Evolutionary conservation across 2,329 filamentous ascomycete genomes (phyloP).

Genomic region (Alternaria arbusti): DNA sequence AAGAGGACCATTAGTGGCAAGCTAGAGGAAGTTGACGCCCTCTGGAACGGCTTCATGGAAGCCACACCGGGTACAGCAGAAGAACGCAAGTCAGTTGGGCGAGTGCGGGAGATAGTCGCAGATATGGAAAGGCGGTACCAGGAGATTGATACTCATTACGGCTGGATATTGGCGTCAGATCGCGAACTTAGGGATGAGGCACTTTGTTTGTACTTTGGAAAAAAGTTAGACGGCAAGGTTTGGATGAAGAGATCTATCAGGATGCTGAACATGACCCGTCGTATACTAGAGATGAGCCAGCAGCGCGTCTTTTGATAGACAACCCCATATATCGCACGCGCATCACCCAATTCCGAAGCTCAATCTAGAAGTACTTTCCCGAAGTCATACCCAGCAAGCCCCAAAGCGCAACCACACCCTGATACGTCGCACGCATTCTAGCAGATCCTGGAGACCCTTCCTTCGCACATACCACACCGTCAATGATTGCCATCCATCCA

Average conservation of each 20-base stretch:
- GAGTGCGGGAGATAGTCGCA: not conserved
- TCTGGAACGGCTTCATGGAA: not conserved
- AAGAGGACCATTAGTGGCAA: too few relatives aligned
- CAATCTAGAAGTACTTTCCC: conserved; percentile 19
- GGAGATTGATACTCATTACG: conserved; percentile 9
- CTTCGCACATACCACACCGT: conserved; percentile 19
- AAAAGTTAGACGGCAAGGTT: not conserved
- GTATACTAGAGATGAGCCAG: not conserved
- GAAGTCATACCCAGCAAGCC: conserved; percentile 25
- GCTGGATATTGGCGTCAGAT: conserved; percentile 13
- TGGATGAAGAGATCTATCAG: not conserved
- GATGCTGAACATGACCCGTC: not conserved
- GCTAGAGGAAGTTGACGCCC: not conserved
- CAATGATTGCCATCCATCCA: conserved; percentile 24
- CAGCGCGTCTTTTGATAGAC: not conserved
- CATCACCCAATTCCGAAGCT: not conserved
- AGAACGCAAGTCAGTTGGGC: not conserved
- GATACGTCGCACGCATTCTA: conserved; percentile 11
- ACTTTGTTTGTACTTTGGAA: not conserved
- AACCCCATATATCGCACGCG: not conserved
- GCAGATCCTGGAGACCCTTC: conserved; percentile 16
- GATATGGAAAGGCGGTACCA: not conserved
- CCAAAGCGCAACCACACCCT: conserved; percentile 21
- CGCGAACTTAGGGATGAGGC: not conserved
- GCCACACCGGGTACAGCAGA: not conserved